A percentile compares a stretch with the other conserved stretches of the same genome.
phyloP scores from a whole-genome alignment of 2,329 filamentous ascomycete species.

The Aspergillus arachidicola region DNA sequence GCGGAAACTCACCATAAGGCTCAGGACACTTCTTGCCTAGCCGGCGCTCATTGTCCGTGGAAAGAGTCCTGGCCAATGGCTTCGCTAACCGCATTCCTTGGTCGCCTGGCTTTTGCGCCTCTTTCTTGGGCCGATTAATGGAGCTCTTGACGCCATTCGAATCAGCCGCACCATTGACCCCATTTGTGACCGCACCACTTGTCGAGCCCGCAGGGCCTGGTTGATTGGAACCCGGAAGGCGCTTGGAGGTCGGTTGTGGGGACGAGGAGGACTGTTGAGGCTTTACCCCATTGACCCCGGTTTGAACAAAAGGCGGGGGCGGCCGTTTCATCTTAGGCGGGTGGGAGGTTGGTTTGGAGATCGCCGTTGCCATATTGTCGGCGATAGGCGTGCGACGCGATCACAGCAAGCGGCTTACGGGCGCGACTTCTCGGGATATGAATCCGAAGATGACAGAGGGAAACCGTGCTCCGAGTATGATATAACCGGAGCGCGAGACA shows the following conservation, averaged over 20 bases:
- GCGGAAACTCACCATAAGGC: slow-evolving; percentile 45
- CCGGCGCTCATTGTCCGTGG: slow-evolving; percentile 37
- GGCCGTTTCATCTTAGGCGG: slow-evolving; percentile 69
- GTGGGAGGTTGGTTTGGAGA: slow-evolving; percentile 47
- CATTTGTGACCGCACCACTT: slow-evolving; percentile 47
- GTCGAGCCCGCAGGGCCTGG: slow-evolving; percentile 49
- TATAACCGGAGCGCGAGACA: slow-evolving; percentile 48
- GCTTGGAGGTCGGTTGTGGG: slow-evolving; percentile 57
- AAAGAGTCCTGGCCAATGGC: slow-evolving; percentile 34
- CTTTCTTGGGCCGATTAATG: slow-evolving; percentile 60
- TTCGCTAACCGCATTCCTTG: slow-evolving; percentile 35
- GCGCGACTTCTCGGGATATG: slow-evolving; percentile 30
- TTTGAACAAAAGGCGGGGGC: slow-evolving; percentile 65
- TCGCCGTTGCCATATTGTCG: slow-evolving; percentile 46
- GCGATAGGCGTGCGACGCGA: slow-evolving; percentile 23
- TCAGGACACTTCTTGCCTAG: slow-evolving; percentile 44
- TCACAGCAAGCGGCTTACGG: slow-evolving; percentile 17
- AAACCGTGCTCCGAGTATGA: slow-evolving; percentile 39
- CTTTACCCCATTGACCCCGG: slow-evolving; percentile 59
- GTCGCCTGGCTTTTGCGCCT: slow-evolving; percentile 49
- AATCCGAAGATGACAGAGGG: slow-evolving; percentile 29
- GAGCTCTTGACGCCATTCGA: slow-evolving; percentile 30
- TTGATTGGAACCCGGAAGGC: slow-evolving; percentile 57
- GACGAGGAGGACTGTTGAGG: slow-evolving; percentile 64
- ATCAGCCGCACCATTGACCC: slow-evolving; percentile 37